Evolutionary conservation across 495 filamentous ascomycete genomes (phyloP).

Genomic region (Hypomontagnella submonticulosa): DNA sequence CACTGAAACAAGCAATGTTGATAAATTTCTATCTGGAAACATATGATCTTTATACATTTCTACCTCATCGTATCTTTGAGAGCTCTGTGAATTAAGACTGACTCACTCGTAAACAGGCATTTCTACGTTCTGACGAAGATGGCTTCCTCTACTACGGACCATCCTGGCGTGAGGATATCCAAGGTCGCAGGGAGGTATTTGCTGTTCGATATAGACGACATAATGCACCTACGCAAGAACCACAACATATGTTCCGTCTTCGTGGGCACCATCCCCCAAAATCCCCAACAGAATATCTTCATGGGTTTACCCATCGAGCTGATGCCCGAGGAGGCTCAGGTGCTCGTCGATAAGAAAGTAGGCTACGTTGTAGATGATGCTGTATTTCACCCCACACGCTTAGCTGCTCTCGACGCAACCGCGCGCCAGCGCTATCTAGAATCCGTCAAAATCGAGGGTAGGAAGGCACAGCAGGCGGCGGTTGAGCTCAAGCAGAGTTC

Average conservation of each 20-base stretch:
- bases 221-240: slow-evolving; percentile 80
- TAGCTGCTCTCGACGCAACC: slow-evolving; percentile 66
- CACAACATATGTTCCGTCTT: slow-evolving; percentile 90
- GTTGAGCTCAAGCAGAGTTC: slow-evolving; percentile 36
- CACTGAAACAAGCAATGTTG: slow-evolving; percentile 68
- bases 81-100: slow-evolving; percentile 25
- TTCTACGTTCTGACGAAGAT: slow-evolving; percentile 27
- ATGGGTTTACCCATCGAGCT: slow-evolving; percentile 87
- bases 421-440: slow-evolving; percentile 62
- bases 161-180: slow-evolving; percentile 76
- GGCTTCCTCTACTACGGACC: slow-evolving; percentile 35
- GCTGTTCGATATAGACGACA: slow-evolving; percentile 84
- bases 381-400: slow-evolving; percentile 68
- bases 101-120: slow-evolving; percentile 33
- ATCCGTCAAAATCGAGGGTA: slow-evolving; percentile 54
- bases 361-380: slow-evolving; percentile 84
- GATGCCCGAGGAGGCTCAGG: slow-evolving; percentile 86
- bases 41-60: slow-evolving; percentile 46
- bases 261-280: slow-evolving; percentile 87
- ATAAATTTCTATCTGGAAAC: slow-evolving; percentile 52
- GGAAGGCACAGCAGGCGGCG: slow-evolving; percentile 52
- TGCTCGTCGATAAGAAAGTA: slow-evolving; percentile 82
- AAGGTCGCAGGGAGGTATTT: slow-evolving; percentile 83
- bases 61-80: background rate
- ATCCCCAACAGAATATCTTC: slow-evolving; percentile 94